These are phyloP conservation scores for Penicillium vulpinum DNA, from an alignment of 2,329 filamentous ascomycete genomes.

Conservation along the genomic window DNA sequence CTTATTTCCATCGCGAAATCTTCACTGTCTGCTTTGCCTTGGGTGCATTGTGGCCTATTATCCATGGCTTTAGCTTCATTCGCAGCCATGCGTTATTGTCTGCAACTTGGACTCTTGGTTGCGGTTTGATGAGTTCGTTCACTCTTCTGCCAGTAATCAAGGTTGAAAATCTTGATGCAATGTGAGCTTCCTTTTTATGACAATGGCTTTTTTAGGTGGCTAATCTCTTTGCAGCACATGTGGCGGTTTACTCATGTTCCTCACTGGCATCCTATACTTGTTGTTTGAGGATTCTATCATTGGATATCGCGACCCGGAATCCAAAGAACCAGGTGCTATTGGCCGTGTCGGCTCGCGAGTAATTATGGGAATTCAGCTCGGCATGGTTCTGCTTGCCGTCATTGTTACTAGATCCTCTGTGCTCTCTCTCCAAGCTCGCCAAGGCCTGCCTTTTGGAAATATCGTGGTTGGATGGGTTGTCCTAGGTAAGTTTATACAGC, in stretches of 20 bases:
- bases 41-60: slow-evolving; percentile 73
- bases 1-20: slow-evolving; percentile 87
- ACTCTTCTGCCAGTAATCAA: slow-evolving; percentile 88
- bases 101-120: slow-evolving; percentile 72
- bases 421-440: slow-evolving; percentile 79
- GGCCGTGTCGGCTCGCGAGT: slow-evolving; percentile 40
- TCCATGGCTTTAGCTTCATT: slow-evolving; percentile 73
- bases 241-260: slow-evolving; percentile 76
- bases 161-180: slow-evolving; percentile 70
- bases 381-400: slow-evolving; percentile 77
- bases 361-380: slow-evolving; percentile 58
- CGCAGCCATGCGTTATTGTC: slow-evolving; percentile 64
- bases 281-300: slow-evolving; percentile 69
- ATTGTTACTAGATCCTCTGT: slow-evolving; percentile 83
- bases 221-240: slow-evolving; percentile 55
- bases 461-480: slow-evolving; percentile 83
- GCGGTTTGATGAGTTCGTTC: slow-evolving; percentile 82
- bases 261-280: slow-evolving; percentile 75
- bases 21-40: slow-evolving; percentile 77
- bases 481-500: slow-evolving; percentile 56
- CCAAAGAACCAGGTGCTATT: slow-evolving; percentile 14
- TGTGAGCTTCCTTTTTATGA: slow-evolving; percentile 55
- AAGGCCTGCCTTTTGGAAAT: slow-evolving; percentile 82
- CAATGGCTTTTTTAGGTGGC: neutral
- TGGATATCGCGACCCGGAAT: slow-evolving; percentile 36